phyloP scores from a whole-genome alignment of 2,329 filamentous ascomycete genomes.

The Salinomyces thailandicus region DNA sequence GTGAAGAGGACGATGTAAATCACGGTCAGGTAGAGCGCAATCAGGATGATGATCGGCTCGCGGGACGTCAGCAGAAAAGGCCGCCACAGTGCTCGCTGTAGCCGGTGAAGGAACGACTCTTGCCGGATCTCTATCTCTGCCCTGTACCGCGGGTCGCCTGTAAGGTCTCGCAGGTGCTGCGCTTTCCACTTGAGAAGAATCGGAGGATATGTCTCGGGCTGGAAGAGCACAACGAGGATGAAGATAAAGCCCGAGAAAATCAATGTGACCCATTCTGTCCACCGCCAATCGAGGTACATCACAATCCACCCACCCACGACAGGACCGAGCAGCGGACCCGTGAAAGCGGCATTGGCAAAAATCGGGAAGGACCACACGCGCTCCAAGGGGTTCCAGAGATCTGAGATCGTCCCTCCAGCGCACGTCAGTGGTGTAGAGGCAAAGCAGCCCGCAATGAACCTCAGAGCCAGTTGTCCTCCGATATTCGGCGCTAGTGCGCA shows the following conservation, averaged over 20 bases:
- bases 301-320: constrained; percentile 32
- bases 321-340: constrained; percentile 28
- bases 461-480: constrained; percentile 37
- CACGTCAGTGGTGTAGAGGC: constrained; percentile 36
- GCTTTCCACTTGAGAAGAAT: constrained; percentile 29
- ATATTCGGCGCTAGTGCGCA: constrained; percentile 39
- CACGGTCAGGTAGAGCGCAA: constrained; percentile 39
- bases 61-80: constrained; percentile 34
- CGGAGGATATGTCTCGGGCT: constrained; percentile 43
- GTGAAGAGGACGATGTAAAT: constrained; percentile 37
- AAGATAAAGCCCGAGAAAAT: constrained; percentile 24
- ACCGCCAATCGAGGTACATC: constrained; percentile 14
- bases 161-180: constrained; percentile 20
- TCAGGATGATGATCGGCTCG: constrained; percentile 39
- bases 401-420: constrained; percentile 37
- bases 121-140: constrained; percentile 37
- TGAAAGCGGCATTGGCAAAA: constrained; percentile 37
- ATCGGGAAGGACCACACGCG: constrained; percentile 41
- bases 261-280: constrained; percentile 31
- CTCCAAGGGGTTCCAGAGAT: constrained; percentile 40
- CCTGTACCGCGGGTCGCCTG: constrained; percentile 36
- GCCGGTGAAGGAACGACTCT: constrained; percentile 28
- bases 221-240: constrained; percentile 29
- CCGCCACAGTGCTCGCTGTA: constrained; percentile 30
- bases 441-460: constrained; percentile 42